A percentile compares a stretch with the other conserved stretches of the same genome.
Evolutionary conservation across 202 grass and related monocot genomes (phyloP).

Genomic region (Thinopyrum obtusiflorum): DNA sequence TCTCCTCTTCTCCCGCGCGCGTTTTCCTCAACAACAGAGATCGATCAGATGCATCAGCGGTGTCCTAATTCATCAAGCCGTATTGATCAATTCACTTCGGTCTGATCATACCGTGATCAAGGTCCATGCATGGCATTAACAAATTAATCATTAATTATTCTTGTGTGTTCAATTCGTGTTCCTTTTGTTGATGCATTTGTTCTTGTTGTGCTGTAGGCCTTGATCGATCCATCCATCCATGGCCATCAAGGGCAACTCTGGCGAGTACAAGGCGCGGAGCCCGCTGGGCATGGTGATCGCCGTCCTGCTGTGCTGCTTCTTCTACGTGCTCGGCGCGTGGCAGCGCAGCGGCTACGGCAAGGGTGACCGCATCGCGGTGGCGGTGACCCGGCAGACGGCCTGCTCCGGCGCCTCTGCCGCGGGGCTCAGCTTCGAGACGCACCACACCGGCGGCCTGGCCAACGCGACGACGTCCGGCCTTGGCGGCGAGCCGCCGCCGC

Average conservation of each 20-base stretch:
- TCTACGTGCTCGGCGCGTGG: conserved; percentile 74
- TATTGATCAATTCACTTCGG: background rate
- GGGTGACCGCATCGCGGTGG: conserved; percentile 57
- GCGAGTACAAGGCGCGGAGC: conserved; percentile 46
- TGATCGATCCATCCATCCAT: conserved; percentile 22
- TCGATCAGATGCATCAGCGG: conserved; percentile 13
- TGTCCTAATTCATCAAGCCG: background rate
- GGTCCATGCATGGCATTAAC: background rate
- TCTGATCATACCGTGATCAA: background rate
- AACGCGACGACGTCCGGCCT: background rate
- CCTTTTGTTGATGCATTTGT: background rate
- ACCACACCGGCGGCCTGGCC: conserved; percentile 23
- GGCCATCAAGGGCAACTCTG: conserved; percentile 51
- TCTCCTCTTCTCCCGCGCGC: background rate
- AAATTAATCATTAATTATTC: background rate
- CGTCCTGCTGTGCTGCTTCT: conserved; percentile 62
- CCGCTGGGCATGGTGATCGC: conserved; percentile 54
- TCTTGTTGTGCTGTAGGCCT: background rate
- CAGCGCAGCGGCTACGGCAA: conserved; percentile 67
- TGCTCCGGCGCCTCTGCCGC: background rate
- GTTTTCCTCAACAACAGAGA: background rate
- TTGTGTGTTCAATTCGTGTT: background rate
- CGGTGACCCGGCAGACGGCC: conserved; percentile 33
- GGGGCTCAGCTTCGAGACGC: conserved; percentile 54
- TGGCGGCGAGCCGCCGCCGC: background rate